Conservation (phyloP, 2,329 filamentous ascomycete genomes). For the Talaromyces islandicus region DNA sequence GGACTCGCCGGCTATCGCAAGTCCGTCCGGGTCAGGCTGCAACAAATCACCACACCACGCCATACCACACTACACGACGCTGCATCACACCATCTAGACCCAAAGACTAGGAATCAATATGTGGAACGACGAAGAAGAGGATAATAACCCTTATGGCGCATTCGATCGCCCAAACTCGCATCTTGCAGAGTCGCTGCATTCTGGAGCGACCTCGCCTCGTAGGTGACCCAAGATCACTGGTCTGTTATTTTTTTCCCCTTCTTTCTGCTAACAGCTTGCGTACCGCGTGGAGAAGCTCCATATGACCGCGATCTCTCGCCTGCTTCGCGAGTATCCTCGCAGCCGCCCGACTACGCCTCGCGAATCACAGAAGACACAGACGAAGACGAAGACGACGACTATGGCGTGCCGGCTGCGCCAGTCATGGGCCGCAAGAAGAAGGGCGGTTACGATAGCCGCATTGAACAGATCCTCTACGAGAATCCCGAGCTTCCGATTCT, state of each 20-base stretch:
- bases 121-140: constrained; percentile 86
- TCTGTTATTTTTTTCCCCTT: no score
- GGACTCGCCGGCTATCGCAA: neutral
- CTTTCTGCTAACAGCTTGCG: neutral
- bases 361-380: constrained; percentile 51
- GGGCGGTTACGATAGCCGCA: constrained; percentile 86
- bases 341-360: constrained; percentile 53
- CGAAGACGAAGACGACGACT: constrained; percentile 50
- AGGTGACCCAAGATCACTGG: constrained; percentile 40
- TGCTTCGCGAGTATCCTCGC: constrained; percentile 65
- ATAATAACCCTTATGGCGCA: constrained; percentile 96
- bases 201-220: constrained; percentile 44
- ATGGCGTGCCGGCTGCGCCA: constrained; percentile 43
- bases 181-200: constrained; percentile 62
- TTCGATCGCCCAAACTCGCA: constrained; percentile 83
- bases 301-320: constrained; percentile 60
- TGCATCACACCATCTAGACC: neutral
- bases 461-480: constrained; percentile 96
- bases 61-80: neutral
- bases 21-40: neutral
- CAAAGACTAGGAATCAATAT: constrained; percentile 47
- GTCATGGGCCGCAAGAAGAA: constrained; percentile 56
- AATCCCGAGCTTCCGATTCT: constrained; percentile 83
- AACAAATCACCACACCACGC: neutral
- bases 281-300: constrained; percentile 28